Conservation (phyloP, 164 flowering plant genomes). For the Buxus sempervirens region DNA sequence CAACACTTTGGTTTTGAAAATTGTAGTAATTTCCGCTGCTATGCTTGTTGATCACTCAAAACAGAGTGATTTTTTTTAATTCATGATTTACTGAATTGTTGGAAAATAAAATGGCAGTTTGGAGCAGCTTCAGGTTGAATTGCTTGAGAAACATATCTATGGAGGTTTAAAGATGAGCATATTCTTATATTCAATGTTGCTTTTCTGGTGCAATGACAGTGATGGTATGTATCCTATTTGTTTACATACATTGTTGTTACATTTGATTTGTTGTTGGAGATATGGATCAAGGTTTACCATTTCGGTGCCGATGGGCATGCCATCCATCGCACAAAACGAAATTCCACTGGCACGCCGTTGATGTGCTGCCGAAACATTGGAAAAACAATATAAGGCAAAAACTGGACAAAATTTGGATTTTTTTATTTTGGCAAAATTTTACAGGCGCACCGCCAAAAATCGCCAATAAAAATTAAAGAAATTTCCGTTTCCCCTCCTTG, state of each 20-base stretch:
- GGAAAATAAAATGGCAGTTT: conserved; percentile 60
- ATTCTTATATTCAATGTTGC: conserved; percentile 61
- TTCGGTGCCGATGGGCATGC: too few relatives aligned
- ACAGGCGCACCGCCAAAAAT: too few relatives aligned
- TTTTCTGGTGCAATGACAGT: conserved; percentile 28
- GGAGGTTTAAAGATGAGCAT: conserved; percentile 54
- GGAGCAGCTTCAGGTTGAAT: conserved; percentile 69
- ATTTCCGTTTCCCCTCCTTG: too few relatives aligned
- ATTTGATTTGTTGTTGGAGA: neutral
- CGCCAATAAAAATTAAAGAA: too few relatives aligned
- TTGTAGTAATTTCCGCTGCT: neutral
- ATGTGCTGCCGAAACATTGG: too few relatives aligned
- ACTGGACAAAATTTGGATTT: too few relatives aligned
- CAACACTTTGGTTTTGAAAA: conserved; percentile 6
- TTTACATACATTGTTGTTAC: too few relatives aligned
- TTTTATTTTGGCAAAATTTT: too few relatives aligned
- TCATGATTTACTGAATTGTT: conserved; percentile 27
- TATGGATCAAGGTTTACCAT: too few relatives aligned
- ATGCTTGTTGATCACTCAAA: neutral
- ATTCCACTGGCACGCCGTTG: too few relatives aligned
- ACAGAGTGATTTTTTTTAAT: conserved; percentile 6
- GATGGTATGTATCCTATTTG: conserved; percentile 36
- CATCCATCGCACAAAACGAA: too few relatives aligned
- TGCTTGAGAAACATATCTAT: conserved; percentile 48
- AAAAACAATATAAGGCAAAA: too few relatives aligned